Conservation (phyloP, 2,329 filamentous ascomycete species). For the Achaetomium macrosporum region DNA sequence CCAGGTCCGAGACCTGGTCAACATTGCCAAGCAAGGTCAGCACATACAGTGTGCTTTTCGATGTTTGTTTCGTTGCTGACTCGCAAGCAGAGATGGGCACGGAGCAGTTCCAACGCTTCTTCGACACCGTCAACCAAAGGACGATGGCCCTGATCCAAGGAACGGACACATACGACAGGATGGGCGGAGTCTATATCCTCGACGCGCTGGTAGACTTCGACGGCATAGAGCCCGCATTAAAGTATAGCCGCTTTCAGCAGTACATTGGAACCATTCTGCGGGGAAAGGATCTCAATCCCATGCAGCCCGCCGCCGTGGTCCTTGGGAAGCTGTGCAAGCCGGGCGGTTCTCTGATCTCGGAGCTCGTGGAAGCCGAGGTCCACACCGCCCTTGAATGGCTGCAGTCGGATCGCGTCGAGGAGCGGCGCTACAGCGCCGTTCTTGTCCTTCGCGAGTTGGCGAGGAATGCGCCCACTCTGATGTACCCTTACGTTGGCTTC, state of each 20-base stretch:
- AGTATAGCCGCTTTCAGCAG: slow-evolving; percentile 89
- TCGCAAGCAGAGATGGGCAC: slow-evolving; percentile 60
- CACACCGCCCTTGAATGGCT: slow-evolving; percentile 96
- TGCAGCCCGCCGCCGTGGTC: slow-evolving; percentile 83
- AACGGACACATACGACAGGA: slow-evolving; percentile 77
- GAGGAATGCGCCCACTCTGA: slow-evolving; percentile 85
- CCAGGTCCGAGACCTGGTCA: slow-evolving; percentile 51
- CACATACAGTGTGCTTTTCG: neutral
- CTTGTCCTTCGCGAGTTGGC: slow-evolving; percentile 86
- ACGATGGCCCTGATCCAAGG: slow-evolving; percentile 69
- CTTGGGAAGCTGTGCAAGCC: slow-evolving; percentile 87
- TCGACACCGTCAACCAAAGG: slow-evolving; percentile 50
- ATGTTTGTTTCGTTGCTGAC: slow-evolving; percentile 5
- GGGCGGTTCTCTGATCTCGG: slow-evolving; percentile 87
- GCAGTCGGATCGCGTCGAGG: slow-evolving; percentile 89
- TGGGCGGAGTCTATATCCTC: slow-evolving; percentile 87
- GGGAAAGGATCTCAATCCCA: slow-evolving; percentile 84
- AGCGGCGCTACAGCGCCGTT: slow-evolving; percentile 86
- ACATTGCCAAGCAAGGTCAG: slow-evolving; percentile 50
- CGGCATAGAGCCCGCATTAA: slow-evolving; percentile 85
- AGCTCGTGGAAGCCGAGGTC: slow-evolving; percentile 93
- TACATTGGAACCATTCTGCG: slow-evolving; percentile 83
- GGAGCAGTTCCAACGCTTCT: slow-evolving; percentile 65
- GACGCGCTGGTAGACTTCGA: slow-evolving; percentile 95
- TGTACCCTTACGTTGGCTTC: slow-evolving; percentile 92